These are phyloP conservation scores for Stagonosporopsis chrysanthemi DNA, from an alignment of 2,329 filamentous ascomycete species.

Conservation along the genomic window DNA sequence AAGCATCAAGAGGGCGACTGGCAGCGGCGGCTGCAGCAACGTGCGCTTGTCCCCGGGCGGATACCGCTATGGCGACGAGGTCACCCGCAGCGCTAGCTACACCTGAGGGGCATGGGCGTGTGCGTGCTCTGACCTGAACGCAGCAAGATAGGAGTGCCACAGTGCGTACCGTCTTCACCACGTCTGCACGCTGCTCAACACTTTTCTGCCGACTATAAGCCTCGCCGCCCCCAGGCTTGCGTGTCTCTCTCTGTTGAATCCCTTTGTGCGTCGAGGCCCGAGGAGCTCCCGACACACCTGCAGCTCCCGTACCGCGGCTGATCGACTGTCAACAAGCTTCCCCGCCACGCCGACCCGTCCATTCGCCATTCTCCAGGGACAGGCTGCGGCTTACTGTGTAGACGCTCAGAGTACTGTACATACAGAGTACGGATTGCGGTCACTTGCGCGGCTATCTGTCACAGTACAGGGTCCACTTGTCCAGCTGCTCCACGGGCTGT, in stretches of 20 bases:
- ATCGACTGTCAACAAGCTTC: slow-evolving; percentile 23
- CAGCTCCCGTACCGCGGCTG: slow-evolving; percentile 28
- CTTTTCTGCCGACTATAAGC: slow-evolving; percentile 19
- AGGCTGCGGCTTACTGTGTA: slow-evolving; percentile 23
- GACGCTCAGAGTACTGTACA: too few relatives aligned
- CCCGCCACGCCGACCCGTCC: slow-evolving; percentile 11
- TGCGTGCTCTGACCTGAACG: slow-evolving; percentile 15
- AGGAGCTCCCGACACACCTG: slow-evolving; percentile 25
- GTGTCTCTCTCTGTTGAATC: not conserved
- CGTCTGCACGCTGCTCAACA: slow-evolving; percentile 28
- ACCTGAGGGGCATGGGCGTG: slow-evolving; percentile 20
- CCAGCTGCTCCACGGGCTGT: slow-evolving; percentile 27
- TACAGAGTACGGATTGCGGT: slow-evolving; percentile 9
- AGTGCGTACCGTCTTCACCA: slow-evolving; percentile 16
- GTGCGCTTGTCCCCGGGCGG: slow-evolving; percentile 4
- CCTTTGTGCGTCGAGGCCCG: slow-evolving; percentile 26
- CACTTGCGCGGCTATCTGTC: slow-evolving; percentile 20
- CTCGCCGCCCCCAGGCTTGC: not conserved
- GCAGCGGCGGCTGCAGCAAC: slow-evolving; percentile 6
- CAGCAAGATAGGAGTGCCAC: slow-evolving; percentile 14
- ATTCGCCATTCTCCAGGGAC: slow-evolving; percentile 5
- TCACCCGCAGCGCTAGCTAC: slow-evolving; percentile 27
- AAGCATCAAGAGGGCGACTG: slow-evolving; percentile 3
- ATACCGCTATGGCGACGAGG: slow-evolving; percentile 3
- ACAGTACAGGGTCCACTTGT: slow-evolving; percentile 26